phyloP scores from a whole-genome alignment of 2,329 filamentous ascomycete genomes.

The Verticillium tricorpus region DNA sequence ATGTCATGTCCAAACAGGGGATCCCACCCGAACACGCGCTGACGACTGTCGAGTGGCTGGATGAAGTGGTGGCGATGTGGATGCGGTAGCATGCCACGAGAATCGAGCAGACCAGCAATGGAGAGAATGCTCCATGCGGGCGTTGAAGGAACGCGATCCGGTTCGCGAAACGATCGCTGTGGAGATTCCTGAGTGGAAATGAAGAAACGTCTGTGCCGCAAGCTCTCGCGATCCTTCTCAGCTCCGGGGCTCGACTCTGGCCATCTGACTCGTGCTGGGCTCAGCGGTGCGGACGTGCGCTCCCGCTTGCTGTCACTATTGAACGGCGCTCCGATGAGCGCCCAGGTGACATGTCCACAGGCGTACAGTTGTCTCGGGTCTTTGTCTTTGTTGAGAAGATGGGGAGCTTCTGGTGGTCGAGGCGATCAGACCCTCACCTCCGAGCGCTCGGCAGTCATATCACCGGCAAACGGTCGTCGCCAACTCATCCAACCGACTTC shows the following conservation, averaged over 20 bases:
- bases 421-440: neutral
- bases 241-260: neutral
- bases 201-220: neutral
- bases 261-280: neutral
- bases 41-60: neutral
- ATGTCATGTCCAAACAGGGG: neutral
- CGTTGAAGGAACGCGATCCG: neutral
- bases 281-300: neutral
- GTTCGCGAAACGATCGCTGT: neutral
- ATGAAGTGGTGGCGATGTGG: neutral
- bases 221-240: neutral
- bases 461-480: neutral
- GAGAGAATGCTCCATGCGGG: neutral
- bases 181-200: neutral
- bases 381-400: neutral
- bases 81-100: neutral
- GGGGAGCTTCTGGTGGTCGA: neutral
- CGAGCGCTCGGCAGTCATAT: neutral
- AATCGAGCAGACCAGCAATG: neutral
- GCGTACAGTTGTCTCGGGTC: neutral
- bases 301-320: neutral
- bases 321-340: neutral
- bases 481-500: neutral
- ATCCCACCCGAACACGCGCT: neutral
- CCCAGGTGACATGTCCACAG: neutral